Evolutionary conservation across 2,329 filamentous ascomycete species (phyloP), one percentile per base, ranked within the genome.

Genomic region (Nemania sp.): DNA sequence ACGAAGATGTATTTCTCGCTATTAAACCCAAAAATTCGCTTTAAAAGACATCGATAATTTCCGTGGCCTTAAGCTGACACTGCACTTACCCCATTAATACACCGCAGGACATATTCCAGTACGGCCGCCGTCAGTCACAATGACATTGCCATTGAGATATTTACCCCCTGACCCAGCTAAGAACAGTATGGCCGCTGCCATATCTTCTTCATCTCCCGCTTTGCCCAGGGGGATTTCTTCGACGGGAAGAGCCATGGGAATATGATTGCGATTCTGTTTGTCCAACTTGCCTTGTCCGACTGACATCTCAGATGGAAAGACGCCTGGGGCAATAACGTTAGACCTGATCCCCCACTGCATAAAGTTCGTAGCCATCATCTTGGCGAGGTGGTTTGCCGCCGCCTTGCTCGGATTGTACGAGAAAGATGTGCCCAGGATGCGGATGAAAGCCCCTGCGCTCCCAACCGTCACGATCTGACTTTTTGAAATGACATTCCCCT

Each of bases 351-450:
- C 51, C 51, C 51, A 57, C 36, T 54, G 55, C 31, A 57, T 41
- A 22, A 55, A 58, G 23, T 52, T 52, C 15, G 56, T 58, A 34
- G 56, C 56, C 52, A 58, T 52, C 56, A 55, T 55, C 37, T 52
- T 52, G 12, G 43, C 43, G 41, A 58, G 48, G 23, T 55, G 52
- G 20, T 51, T 52, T 12, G 52, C 47, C 3, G 52, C 56, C 15
- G 52, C 52, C 12, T 56, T 58, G 43, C 42, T 48, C 3, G 52
- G 42, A 17, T 49, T 52, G 26, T 55, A 55, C 7, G 45, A 49
- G 28, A 56, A 56, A 22, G 52, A 51, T 19, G 48, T 39, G 5
- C 48, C 48, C 40, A 51, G 39, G 39, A 51, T 44, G 12, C 40
- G 37, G 15, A 55, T 55, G 39, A 56, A 56, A 26, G 52, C 52